A percentile compares a stretch with the other conserved stretches of the same genome.
These are phyloP conservation scores for Saccharomyces uvarum DNA, from an alignment of 1,139 yeast species.

Conservation along the genomic window DNA sequence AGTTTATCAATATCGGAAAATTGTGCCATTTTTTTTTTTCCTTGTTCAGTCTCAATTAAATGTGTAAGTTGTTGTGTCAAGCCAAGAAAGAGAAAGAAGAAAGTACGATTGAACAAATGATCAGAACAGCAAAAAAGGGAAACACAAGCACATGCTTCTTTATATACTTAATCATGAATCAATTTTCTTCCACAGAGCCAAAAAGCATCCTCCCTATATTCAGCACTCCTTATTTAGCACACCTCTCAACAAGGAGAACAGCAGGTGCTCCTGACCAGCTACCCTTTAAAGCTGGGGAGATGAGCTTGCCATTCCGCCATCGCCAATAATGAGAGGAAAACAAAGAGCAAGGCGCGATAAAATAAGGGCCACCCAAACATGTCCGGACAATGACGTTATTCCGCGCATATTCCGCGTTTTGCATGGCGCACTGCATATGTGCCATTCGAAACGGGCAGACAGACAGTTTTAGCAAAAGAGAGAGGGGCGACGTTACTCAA, in stretches of 20 bases:
- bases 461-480: too few species aligned
- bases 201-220: neutral
- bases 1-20: slow-evolving; percentile 54
- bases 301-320: neutral
- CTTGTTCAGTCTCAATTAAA: neutral
- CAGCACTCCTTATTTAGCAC: neutral
- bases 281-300: slow-evolving; percentile 1
- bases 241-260: neutral
- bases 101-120: neutral
- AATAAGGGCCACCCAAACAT: neutral
- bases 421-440: neutral
- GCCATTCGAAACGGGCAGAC: neutral
- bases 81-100: neutral
- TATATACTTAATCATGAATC: neutral
- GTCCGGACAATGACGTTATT: neutral
- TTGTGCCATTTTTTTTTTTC: slow-evolving; percentile 15
- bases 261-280: neutral
- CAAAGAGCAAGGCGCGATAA: neutral
- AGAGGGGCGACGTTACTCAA: too few species aligned
- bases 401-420: neutral
- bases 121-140: neutral
- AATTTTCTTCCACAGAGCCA: neutral
- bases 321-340: neutral
- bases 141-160: neutral
- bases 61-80: neutral